Conservation (phyloP, 78 protist species). For the Speleostelium caveatum region DNA sequence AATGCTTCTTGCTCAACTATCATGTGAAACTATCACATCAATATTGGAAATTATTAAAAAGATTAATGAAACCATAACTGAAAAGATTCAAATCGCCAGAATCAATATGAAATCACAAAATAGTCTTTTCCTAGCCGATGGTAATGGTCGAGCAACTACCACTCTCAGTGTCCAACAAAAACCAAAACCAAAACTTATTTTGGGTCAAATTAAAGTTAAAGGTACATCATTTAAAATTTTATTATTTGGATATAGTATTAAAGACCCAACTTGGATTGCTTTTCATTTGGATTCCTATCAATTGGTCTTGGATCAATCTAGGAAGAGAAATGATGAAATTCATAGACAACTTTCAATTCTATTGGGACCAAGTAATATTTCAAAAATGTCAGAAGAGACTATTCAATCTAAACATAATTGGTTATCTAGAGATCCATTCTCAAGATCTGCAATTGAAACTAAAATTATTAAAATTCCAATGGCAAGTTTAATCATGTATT, state of each 20-base stretch:
- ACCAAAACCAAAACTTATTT: not conserved
- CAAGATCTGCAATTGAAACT: slow-evolving; percentile 38
- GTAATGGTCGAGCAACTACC: not conserved
- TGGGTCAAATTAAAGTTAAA: slow-evolving; percentile 69
- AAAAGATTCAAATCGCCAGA: slow-evolving; percentile 45
- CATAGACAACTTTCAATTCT: slow-evolving; percentile 69
- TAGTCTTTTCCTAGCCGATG: not conserved
- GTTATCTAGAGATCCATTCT: slow-evolving; percentile 47
- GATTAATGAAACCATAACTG: slow-evolving; percentile 46
- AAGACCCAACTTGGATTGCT: slow-evolving; percentile 76
- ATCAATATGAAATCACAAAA: not conserved
- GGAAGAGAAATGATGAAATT: slow-evolving; percentile 58
- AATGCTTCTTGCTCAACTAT: slow-evolving; percentile 29
- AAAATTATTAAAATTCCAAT: slow-evolving; percentile 76
- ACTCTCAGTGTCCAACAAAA: not conserved
- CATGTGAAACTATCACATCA: slow-evolving; percentile 74
- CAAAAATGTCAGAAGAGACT: slow-evolving; percentile 59
- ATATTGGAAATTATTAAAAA: slow-evolving; percentile 40
- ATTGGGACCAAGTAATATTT: slow-evolving; percentile 48
- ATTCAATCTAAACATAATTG: not conserved
- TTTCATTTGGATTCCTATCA: slow-evolving; percentile 56
- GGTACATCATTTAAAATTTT: slow-evolving; percentile 39
- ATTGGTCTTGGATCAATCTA: slow-evolving; percentile 47
- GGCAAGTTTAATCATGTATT: slow-evolving; percentile 53
- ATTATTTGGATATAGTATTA: slow-evolving; percentile 59